Conservation (phyloP, 2,329 filamentous ascomycete genomes). For the Penicillium glabrum region DNA sequence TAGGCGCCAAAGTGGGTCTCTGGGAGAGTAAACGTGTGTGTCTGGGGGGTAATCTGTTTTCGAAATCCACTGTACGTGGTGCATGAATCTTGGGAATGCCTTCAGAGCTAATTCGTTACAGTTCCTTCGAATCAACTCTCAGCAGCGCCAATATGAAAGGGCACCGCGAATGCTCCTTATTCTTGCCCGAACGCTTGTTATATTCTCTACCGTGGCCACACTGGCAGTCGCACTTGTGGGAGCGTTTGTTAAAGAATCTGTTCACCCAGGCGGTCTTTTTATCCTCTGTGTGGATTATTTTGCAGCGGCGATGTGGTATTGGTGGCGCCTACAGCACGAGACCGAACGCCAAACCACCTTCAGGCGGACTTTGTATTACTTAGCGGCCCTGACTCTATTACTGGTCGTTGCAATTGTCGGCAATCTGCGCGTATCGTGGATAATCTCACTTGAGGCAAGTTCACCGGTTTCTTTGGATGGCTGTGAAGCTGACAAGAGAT, state of each 20-base stretch:
- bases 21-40: too few species aligned
- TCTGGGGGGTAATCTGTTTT: too few species aligned
- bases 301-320: neutral
- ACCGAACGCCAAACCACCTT: neutral
- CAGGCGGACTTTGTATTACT: neutral
- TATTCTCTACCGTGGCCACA: neutral
- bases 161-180: neutral
- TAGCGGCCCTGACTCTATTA: neutral
- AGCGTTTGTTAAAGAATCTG: neutral
- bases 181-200: neutral
- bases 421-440: neutral
- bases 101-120: neutral
- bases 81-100: neutral
- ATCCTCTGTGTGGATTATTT: neutral
- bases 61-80: neutral
- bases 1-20: too few species aligned
- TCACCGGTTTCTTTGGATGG: neutral
- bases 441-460: neutral
- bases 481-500: neutral
- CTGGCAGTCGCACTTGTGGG: neutral
- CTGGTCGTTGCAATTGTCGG: neutral
- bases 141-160: neutral
- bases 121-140: neutral
- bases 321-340: neutral
- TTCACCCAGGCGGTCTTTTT: neutral